Base-by-base conservation (phyloP, 495 filamentous ascomycete genomes). In the Xylaria flabelliformis region DNA sequence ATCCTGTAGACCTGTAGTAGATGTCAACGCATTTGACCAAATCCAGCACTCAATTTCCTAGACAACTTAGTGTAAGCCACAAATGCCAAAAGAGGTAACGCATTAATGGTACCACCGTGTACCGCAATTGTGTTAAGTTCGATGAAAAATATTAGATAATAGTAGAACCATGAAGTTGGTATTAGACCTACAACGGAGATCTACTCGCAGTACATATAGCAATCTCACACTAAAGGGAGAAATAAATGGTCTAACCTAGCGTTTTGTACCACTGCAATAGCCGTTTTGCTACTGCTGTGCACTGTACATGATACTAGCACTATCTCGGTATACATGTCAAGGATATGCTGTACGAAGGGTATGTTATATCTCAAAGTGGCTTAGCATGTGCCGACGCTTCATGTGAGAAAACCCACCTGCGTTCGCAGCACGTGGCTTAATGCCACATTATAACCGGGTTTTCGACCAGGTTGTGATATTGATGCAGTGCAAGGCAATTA, bases 401-500 rank as follows among this genome's bases (percentile, higher is more conserved):
- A 61, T 61, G 34, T 36, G 9, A 34, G 17, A 39, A 21, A 61
- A n/a, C 12, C 58, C 58, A 61, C 58, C 58, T 34, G 58, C 58
- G 17, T 61, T 41, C 58, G n/a, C 32, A 61, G 58, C 58, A 61
- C 58, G 58, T 61, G 58, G 58, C 58, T 61, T 36, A 39, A 61
- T 17, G 58, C 32, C 58, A n/a, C 4, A 61, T 36, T 36, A n/a
- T 39, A 21, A 39, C 34, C 32, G 8, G 58, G 34, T 36, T 21
- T 39, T 19, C 6, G 58, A 59, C 58, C 32, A 61, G 58, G 32
- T 61, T 56, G 0, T 13, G 17, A 15, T 41, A 19, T 8, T 61
- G 58, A 59, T 19, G 58, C 32, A 61, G 21, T 3, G 13, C 51
- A 21, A 24, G 50, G 19, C 50, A 21, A 53, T 53, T 55, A 19